These are phyloP conservation scores for Verticillium nubilum DNA, from an alignment of 2,329 filamentous ascomycete species.

Conservation along the genomic window DNA sequence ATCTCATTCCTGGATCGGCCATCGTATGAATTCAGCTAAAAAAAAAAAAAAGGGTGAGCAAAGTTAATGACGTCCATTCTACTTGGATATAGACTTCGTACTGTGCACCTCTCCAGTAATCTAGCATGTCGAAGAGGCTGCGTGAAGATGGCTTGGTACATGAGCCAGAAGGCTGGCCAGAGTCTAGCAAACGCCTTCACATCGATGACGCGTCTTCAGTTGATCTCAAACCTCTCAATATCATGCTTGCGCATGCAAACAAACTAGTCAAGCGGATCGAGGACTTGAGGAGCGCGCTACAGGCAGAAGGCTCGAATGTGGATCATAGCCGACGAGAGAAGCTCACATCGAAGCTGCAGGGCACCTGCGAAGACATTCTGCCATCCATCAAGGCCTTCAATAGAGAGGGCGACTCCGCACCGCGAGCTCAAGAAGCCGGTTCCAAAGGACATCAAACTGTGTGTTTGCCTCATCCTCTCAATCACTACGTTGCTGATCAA, in stretches of 20 bases:
- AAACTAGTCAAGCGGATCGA: constrained; percentile 27
- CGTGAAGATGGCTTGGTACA: neutral
- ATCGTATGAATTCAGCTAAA: neutral
- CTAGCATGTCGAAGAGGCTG: constrained; percentile 9
- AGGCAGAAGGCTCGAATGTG: neutral
- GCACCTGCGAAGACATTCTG: neutral
- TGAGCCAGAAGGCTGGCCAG: neutral
- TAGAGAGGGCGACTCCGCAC: neutral
- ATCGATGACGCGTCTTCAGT: neutral
- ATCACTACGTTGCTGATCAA: neutral
- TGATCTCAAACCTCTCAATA: constrained; percentile 17
- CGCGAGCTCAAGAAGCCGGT: neutral
- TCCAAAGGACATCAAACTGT: neutral
- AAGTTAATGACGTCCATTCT: no score
- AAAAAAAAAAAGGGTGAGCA: neutral
- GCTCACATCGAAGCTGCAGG: neutral
- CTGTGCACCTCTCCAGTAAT: neutral
- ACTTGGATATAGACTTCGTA: no score
- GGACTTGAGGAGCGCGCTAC: neutral
- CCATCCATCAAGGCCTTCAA: neutral
- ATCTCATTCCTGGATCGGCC: neutral
- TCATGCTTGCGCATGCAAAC: constrained; percentile 28
- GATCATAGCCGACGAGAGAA: neutral
- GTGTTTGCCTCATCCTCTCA: neutral
- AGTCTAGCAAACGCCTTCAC: constrained; percentile 4